Base-by-base conservation (phyloP, 805 yeast species). In the Scheffersomyces spartinae region DNA sequence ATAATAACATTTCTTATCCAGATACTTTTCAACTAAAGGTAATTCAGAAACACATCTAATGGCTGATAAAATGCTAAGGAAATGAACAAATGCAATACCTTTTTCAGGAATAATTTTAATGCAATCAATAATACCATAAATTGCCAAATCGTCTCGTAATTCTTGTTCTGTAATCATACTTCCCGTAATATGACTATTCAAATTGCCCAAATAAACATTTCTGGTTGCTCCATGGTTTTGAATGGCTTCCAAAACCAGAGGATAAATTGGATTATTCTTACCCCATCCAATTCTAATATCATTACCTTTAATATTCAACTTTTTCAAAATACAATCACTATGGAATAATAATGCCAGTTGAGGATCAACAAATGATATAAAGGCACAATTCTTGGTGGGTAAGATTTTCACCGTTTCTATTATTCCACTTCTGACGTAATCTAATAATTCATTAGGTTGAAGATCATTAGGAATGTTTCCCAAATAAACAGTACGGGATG, bases 201-300 rank as follows among this genome's bases (percentile, higher is more conserved):
- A 61, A 35, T 74, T 75, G 11, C 96, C 95, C 34, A 88, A 62
- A 46, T 83, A 86, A 18, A 88, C 95, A 46, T 88, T 86, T 59
- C 98, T 72, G 7, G 96, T 83, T 5, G 97, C 97, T 25, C 83
- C 82, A 38, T 83, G 88, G 34, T 81, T 71, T 29, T 74, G 73
- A 28, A 91, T 84, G 10, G 85, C 76, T 17, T 75, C 70, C 27
- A 73, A 58, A 5, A 88, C 86, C 6, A 78, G 64, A 2, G 93
- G 80, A 31, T 73, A 74, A 18, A 85, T 71, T 1, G 80, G 73
- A 3, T 77, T 62, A 20, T 84, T 73, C 38, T 79, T 79, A 12
- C 95, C 95, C 97, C 97, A 91, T 8, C 95, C 95, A 32, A 88
- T 69, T 43, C 84, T 71, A 30, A 86, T 71, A 42, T 82, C 94